Conservation (phyloP, 192 early-diverging fungal genomes). For the Entomortierella chlamydospora region DNA sequence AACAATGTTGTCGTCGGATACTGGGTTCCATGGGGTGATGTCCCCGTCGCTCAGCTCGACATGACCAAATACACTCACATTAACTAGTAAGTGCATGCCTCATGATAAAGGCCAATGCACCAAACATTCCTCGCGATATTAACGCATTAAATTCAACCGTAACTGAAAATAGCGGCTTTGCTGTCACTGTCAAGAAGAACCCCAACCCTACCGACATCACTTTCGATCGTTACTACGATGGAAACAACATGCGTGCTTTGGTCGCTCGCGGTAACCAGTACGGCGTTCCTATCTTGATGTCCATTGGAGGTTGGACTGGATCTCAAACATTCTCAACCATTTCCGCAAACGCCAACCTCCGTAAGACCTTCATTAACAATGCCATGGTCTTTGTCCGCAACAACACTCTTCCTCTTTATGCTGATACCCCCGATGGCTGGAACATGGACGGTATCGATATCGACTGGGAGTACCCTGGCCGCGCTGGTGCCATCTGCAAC, state of each 20-base stretch:
- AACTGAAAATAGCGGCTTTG: conserved; percentile 28
- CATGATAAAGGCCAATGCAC: background rate
- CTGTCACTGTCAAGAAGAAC: conserved; percentile 47
- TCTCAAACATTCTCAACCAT: conserved; percentile 72
- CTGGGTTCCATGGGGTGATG: conserved; percentile 56
- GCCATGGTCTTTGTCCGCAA: conserved; percentile 63
- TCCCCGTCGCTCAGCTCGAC: conserved; percentile 49
- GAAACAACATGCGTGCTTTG: conserved; percentile 41
- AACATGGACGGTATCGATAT: conserved; percentile 54
- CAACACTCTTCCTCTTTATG: conserved; percentile 38
- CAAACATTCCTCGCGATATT: background rate
- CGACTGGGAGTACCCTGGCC: conserved; percentile 75
- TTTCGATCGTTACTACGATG: conserved; percentile 53
- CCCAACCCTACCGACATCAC: conserved; percentile 27
- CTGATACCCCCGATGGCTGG: conserved; percentile 35
- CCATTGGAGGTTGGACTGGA: conserved; percentile 83
- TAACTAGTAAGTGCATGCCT: conserved; percentile 40
- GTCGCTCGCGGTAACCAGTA: conserved; percentile 41
- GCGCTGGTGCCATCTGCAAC: conserved; percentile 72
- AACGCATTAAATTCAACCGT: background rate
- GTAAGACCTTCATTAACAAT: conserved; percentile 68
- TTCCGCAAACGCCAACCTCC: conserved; percentile 58
- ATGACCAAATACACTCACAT: conserved; percentile 57
- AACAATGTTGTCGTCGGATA: conserved; percentile 50
- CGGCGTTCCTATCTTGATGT: conserved; percentile 61